Evolutionary conservation across 371 early-diverging fungal genomes (phyloP).

Genomic region (Encephalitozoon cuniculi): DNA sequence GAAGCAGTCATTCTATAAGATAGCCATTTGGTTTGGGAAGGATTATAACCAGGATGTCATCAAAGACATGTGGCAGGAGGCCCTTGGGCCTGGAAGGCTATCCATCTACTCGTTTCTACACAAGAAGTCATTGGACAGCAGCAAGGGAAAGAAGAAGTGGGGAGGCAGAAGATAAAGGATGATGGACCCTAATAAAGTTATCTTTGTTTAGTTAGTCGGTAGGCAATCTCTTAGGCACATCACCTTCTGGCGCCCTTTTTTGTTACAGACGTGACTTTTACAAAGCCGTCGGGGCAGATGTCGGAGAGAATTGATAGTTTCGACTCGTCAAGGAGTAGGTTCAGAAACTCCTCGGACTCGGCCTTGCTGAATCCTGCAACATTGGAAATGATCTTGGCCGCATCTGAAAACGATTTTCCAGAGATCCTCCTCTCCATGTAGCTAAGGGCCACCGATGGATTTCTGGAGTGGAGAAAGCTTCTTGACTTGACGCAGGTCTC

Average conservation of each 20-base stretch:
- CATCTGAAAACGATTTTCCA: constrained; percentile 16
- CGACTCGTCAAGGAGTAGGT: constrained; percentile 46
- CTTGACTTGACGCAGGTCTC: neutral
- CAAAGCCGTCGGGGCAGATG: constrained; percentile 55
- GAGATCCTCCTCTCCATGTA: constrained; percentile 34
- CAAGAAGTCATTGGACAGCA: constrained; percentile 29
- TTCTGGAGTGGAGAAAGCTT: constrained; percentile 17
- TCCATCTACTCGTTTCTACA: constrained; percentile 30
- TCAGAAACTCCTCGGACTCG: constrained; percentile 32
- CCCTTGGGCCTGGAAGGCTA: neutral
- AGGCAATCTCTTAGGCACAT: neutral
- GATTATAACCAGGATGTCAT: constrained; percentile 17
- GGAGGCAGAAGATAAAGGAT: constrained; percentile 1
- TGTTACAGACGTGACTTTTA: constrained; percentile 14
- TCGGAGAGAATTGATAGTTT: constrained; percentile 35
- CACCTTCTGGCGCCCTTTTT: neutral
- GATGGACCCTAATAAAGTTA: neutral
- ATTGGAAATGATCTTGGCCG: constrained; percentile 12
- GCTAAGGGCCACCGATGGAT: constrained; percentile 9
- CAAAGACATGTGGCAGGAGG: constrained; percentile 29
- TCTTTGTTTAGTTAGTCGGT: neutral
- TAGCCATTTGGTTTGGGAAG: constrained; percentile 42
- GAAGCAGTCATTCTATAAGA: constrained; percentile 24
- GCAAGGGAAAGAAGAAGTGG: constrained; percentile 34
- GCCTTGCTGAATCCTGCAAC: constrained; percentile 14